Conservation (phyloP, 208 protist genomes). For the Herpetomonas samuelpessoai region DNA sequence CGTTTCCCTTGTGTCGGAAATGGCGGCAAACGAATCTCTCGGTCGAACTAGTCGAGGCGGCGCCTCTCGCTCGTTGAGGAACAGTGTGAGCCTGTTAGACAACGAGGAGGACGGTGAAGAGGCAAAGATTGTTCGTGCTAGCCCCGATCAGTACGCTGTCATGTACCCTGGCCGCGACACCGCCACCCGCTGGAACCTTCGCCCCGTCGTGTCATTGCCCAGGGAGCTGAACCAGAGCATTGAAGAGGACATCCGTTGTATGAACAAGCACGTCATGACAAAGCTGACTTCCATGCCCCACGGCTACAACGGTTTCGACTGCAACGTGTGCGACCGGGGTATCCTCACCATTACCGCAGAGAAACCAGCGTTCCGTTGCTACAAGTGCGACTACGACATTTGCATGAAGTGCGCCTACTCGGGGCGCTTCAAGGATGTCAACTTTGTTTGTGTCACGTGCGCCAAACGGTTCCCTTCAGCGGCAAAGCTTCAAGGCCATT, state of each 20-base stretch:
- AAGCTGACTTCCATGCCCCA: slow-evolving; percentile 81
- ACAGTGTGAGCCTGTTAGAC: slow-evolving; percentile 46
- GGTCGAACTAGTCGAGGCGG: not conserved
- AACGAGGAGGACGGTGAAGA: slow-evolving; percentile 15
- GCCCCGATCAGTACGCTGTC: slow-evolving; percentile 72
- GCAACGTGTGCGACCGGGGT: slow-evolving; percentile 81
- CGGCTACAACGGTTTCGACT: slow-evolving; percentile 87
- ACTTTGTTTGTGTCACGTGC: slow-evolving; percentile 85
- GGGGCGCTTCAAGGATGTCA: slow-evolving; percentile 72
- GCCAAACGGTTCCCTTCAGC: slow-evolving; percentile 75
- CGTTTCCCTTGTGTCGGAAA: slow-evolving; percentile 40
- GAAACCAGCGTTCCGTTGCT: slow-evolving; percentile 73
- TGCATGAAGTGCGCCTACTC: slow-evolving; percentile 79
- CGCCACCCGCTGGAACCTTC: slow-evolving; percentile 71
- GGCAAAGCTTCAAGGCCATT: slow-evolving; percentile 75
- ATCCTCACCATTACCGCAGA: slow-evolving; percentile 72
- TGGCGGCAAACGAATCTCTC: slow-evolving; percentile 1
- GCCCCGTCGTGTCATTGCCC: slow-evolving; percentile 69
- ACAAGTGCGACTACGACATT: slow-evolving; percentile 90
- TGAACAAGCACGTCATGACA: slow-evolving; percentile 87
- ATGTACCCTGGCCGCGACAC: slow-evolving; percentile 72
- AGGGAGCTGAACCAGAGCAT: slow-evolving; percentile 57
- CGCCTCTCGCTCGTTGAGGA: slow-evolving; percentile 33
- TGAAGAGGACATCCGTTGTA: slow-evolving; percentile 59
- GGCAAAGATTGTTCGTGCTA: slow-evolving; percentile 54